Percentiles rank a stretch among this genome's conserved stretches.
phyloP scores from a whole-genome alignment of 106 monocot genomes.

The Allium fistulosum region DNA sequence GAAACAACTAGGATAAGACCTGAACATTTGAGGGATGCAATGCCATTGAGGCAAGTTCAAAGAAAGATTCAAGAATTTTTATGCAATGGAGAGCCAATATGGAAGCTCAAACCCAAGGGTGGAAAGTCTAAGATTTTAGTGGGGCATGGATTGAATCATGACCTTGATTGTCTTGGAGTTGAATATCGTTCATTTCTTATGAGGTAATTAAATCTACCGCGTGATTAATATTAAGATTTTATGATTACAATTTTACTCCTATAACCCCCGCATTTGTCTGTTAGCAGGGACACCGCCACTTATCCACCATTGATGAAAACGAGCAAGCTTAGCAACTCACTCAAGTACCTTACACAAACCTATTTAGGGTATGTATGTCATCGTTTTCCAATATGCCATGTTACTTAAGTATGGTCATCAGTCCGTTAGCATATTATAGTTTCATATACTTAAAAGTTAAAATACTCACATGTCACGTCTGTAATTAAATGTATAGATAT shows the following conservation, averaged over 20 bases:
- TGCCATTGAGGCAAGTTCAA: slow-evolving; percentile 59
- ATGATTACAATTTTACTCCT: neutral
- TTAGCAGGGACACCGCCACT: slow-evolving; percentile 49
- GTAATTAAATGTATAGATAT: slow-evolving; percentile 23
- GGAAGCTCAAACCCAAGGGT: slow-evolving; percentile 53
- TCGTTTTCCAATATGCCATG: neutral
- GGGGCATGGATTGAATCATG: slow-evolving; percentile 61
- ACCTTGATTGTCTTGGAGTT: slow-evolving; percentile 51
- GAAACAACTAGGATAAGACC: slow-evolving; percentile 67
- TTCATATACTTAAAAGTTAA: neutral
- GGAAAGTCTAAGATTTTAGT: slow-evolving; percentile 65
- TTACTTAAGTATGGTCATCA: neutral
- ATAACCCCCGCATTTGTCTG: neutral
- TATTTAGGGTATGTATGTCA: slow-evolving; percentile 47
- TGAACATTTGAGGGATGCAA: slow-evolving; percentile 66
- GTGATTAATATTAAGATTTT: neutral
- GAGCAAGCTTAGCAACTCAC: slow-evolving; percentile 85
- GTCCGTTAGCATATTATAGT: neutral
- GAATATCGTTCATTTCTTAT: slow-evolving; percentile 60
- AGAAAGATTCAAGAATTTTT: slow-evolving; percentile 75
- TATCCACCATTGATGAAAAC: slow-evolving; percentile 87
- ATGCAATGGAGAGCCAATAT: slow-evolving; percentile 67
- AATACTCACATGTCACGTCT: too few species aligned
- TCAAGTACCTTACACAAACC: slow-evolving; percentile 64
- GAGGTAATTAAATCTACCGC: slow-evolving; percentile 21